phyloP scores from a whole-genome alignment of 179 eudicot species.

The Silene noctiflora region DNA sequence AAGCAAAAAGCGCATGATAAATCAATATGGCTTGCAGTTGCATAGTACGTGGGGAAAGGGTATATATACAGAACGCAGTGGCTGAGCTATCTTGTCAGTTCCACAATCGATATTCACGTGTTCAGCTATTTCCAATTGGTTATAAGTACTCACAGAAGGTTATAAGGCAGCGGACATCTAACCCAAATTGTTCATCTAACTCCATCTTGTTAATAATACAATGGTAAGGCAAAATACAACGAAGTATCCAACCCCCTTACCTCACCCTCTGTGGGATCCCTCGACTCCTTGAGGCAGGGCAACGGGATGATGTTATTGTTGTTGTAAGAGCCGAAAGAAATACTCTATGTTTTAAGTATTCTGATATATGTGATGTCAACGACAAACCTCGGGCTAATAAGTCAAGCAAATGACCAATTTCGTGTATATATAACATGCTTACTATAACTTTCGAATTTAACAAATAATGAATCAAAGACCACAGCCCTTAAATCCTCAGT shows the following conservation, averaged over 20 bases:
- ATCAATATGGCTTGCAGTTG: slow-evolving; percentile 6
- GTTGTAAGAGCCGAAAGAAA: too few relatives aligned
- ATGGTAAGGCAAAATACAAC: too few relatives aligned
- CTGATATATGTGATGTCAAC: too few relatives aligned
- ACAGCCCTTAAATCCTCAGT: not conserved
- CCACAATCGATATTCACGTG: not conserved
- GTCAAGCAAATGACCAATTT: slow-evolving; percentile 9
- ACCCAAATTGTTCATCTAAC: too few relatives aligned
- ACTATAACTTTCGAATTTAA: not conserved
- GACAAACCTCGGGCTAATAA: not conserved
- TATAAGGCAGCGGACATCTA: not conserved
- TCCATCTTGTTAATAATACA: too few relatives aligned
- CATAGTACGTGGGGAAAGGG: not conserved
- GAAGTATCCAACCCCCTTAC: too few relatives aligned
- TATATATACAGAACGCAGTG: not conserved
- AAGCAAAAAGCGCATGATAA: slow-evolving; percentile 1
- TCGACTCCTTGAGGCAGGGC: too few relatives aligned
- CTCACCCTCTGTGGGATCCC: too few relatives aligned
- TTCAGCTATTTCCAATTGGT: not conserved
- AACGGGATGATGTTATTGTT: too few relatives aligned
- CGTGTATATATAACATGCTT: slow-evolving; percentile 1
- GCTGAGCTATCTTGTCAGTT: not conserved
- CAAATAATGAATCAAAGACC: not conserved
- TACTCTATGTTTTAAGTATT: too few relatives aligned
- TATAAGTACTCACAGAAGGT: not conserved